These are phyloP conservation scores for Amniculicola lignicola DNA, from an alignment of 495 filamentous ascomycete species.

Conservation along the genomic window DNA sequence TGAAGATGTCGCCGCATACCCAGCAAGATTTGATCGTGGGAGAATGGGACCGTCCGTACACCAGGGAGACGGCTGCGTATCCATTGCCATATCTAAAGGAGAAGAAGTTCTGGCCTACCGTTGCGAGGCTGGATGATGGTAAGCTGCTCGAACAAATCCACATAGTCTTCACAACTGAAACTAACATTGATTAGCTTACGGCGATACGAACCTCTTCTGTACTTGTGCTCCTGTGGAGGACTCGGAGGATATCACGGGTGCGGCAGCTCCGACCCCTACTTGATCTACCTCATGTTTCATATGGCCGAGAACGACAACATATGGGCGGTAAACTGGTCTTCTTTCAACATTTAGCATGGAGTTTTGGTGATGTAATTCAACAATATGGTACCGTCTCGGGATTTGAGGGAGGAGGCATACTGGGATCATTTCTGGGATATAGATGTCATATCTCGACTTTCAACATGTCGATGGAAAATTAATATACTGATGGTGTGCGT, in stretches of 20 bases:
- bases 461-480: too few species aligned
- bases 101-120: slow-evolving; percentile 98
- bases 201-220: slow-evolving; percentile 92
- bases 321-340: background rate
- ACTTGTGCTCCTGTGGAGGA: slow-evolving; percentile 85
- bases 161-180: background rate
- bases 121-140: slow-evolving; percentile 86
- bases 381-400: too few species aligned
- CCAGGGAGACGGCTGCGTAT: slow-evolving; percentile 81
- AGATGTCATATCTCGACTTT: too few species aligned
- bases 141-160: slow-evolving; percentile 10
- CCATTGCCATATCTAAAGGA: slow-evolving; percentile 80
- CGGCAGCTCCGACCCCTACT: slow-evolving; percentile 40
- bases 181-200: slow-evolving; percentile 60
- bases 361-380: too few species aligned
- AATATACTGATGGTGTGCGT: too few species aligned
- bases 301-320: background rate
- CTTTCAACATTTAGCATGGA: background rate
- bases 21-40: slow-evolving; percentile 72
- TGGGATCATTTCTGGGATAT: too few species aligned
- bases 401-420: too few species aligned
- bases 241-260: slow-evolving; percentile 43
- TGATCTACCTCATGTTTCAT: too few species aligned
- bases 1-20: slow-evolving; percentile 90
- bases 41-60: slow-evolving; percentile 78